Base-by-base conservation (phyloP, 2,329 filamentous ascomycete species). In the Sporothrix pallida region DNA sequence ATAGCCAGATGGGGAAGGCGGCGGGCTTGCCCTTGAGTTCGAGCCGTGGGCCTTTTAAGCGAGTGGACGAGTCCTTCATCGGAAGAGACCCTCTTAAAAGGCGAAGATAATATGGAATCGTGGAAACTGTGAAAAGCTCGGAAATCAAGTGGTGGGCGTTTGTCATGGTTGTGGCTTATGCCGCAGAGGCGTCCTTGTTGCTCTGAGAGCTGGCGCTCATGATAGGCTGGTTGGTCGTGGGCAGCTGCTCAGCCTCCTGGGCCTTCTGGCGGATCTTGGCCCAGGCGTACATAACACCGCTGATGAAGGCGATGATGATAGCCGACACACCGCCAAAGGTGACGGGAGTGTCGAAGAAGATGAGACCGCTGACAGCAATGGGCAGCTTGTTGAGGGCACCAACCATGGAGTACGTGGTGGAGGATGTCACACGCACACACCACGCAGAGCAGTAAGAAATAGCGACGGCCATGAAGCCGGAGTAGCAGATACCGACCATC, bases 381-480 rank as follows among this genome's bases (percentile, higher is more conserved):
- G 96, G 96, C 46, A 99, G 91, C 87, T 99, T 99, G 88, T 99
- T 99, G 79, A 99, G 87, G 20, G 95, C 94, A 76, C 96, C 96
- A 73, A 98, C 96, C 95, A 99, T 98, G 44, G 93, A 97, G 86
- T 98, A 99, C 1, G 96, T 99, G 9, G 96, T 99, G 20, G 95
- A 98, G 0, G 95, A 97, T 8, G 96, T 98, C 77, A 97, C 93
- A 77, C 96, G 95, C 76, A 99, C 97, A 81, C 96, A 98, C 96
- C 96, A 99, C 52, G 96, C 96, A 17, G 95, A 98, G 80, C 94
- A 97, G 88, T 99, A 99, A n/a, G 95, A 98, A 83, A 99, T 99
- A 85, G 98, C 97, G 80, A 98, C 95, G 70, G 95, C 93, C 50
- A 91, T 95, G 72, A 98, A 87, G 75, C 96, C 96, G 5, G 96